These are phyloP conservation scores for Pholiota microspora DNA, from an alignment of 768 basidiomycete species.

Conservation along the genomic window DNA sequence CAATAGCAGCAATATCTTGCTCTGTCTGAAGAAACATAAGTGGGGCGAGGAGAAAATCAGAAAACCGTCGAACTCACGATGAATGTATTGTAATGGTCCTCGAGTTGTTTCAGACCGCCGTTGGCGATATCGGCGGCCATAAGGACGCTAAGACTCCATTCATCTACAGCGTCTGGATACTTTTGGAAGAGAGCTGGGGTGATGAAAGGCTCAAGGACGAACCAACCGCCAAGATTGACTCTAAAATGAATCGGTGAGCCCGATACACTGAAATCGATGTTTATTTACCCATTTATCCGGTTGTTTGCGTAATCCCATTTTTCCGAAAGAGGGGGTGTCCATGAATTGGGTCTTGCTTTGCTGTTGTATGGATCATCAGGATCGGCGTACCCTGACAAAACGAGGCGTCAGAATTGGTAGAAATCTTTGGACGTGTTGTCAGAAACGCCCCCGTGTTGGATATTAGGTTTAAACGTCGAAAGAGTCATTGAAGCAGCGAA, in stretches of 20 bases:
- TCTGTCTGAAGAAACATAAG: too few species aligned
- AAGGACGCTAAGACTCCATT: constrained; percentile 63
- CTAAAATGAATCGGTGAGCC: constrained; percentile 30
- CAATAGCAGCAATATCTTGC: constrained; percentile 86
- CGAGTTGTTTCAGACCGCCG: constrained; percentile 64
- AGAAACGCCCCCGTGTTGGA: too few species aligned
- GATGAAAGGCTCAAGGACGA: constrained; percentile 79
- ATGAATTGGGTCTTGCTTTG: constrained; percentile 70
- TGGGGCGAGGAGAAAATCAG: neutral
- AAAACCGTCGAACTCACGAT: constrained; percentile 47
- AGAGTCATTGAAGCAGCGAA: too few species aligned
- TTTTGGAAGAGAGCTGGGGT: constrained; percentile 59
- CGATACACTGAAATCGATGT: too few species aligned
- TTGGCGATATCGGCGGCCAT: constrained; percentile 65
- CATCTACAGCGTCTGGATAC: constrained; percentile 58
- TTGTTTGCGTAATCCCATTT: constrained; percentile 70
- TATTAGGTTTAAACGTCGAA: too few species aligned
- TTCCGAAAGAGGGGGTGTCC: constrained; percentile 77
- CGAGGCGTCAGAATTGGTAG: neutral
- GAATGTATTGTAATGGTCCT: constrained; percentile 80
- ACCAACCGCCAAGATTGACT: constrained; percentile 76
- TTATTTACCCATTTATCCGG: constrained; percentile 36
- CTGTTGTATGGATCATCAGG: constrained; percentile 75
- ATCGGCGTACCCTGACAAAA: constrained; percentile 55
- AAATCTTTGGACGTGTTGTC: too few species aligned